Base-by-base conservation (phyloP, 768 basidiomycete genomes). In the Gelatoporia subvermispora region DNA sequence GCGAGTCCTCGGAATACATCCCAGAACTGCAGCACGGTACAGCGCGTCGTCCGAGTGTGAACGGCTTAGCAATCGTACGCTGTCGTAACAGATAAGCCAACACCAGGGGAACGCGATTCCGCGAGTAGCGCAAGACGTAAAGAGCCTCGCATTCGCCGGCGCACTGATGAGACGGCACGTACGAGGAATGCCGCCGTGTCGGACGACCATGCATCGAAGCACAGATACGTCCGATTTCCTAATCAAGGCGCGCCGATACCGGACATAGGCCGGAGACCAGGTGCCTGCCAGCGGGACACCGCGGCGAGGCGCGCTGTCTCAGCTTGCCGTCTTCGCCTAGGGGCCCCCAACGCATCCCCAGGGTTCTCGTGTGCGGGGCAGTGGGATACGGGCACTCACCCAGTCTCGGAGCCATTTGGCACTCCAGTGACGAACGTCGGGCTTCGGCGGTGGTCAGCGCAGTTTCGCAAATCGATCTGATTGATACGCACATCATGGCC, bases 371-470 rank as follows among this genome's bases (percentile, higher is more conserved):
- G 38, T 20, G 36, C 17, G 35, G 49, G 23, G 42, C 1, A 24
- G 13, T 24, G 16, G 17, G 22, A 37, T 16, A 16, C 20, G 43
- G 20, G 24, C 5, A 58, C 60, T 61, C 67, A 93, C 92, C 96
- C 96, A 49, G 81, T 87, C 69, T 99, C 96, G 43, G 84, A 81
- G 40, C 96, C 96, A 66, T 96, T 78, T 39, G 96, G 96, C 21
- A 96, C 91, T 43, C 86, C 85, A n/a, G 88, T 92, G 37, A 98
- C 91, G 68, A 91, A 99, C 9, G 92, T 88, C 5, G 96, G 96
- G 56, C 91, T 93, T 58, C 21, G 48, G 21, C 8, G 15, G 45
- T 9, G 46, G 35, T 38, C 45, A 35, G 15, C 21, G 34, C 39
- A 35, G 17, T 38, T 4, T 41, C 18, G 21, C 35, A 21, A 36